Conservation (phyloP, 495 filamentous ascomycete species). For the Annulohypoxylon nitens region DNA sequence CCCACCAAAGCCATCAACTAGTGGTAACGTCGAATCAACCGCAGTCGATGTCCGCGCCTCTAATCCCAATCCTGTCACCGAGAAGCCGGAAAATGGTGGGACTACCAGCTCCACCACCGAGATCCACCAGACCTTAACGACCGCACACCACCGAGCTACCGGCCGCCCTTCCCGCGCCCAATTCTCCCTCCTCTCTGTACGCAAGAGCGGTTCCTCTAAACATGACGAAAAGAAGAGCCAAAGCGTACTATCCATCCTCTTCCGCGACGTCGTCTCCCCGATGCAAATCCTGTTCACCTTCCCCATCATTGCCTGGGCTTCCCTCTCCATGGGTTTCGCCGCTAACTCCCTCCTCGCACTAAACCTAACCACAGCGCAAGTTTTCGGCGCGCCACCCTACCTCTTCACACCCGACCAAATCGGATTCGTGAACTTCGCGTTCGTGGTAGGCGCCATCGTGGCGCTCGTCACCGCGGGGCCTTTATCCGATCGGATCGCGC, state of each 20-base stretch:
- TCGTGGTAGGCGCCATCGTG: constrained; percentile 51
- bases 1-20: neutral
- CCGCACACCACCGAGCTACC: constrained; percentile 54
- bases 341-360: constrained; percentile 70
- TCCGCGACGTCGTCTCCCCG: constrained; percentile 62
- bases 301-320: constrained; percentile 72
- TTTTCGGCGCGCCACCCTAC: constrained; percentile 71
- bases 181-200: constrained; percentile 64
- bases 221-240: constrained; percentile 13
- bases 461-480: constrained; percentile 71
- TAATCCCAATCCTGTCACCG: constrained; percentile 1
- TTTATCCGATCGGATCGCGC: constrained; percentile 69
- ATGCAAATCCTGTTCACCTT: constrained; percentile 67
- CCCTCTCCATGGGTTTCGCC: constrained; percentile 71
- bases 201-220: constrained; percentile 43
- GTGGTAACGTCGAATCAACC: neutral
- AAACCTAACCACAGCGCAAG: constrained; percentile 73
- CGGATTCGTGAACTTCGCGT: constrained; percentile 64
- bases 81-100: constrained; percentile 24
- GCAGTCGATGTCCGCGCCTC: neutral
- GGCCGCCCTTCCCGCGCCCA: constrained; percentile 67
- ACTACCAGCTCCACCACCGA: constrained; percentile 43
- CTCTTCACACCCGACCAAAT: constrained; percentile 65
- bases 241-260: constrained; percentile 49
- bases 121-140: constrained; percentile 27